A percentile compares a stretch with the other conserved stretches of the same genome.
Conservation (phyloP, 257 asterid species). For the Parsonsia alboflavescens region DNA sequence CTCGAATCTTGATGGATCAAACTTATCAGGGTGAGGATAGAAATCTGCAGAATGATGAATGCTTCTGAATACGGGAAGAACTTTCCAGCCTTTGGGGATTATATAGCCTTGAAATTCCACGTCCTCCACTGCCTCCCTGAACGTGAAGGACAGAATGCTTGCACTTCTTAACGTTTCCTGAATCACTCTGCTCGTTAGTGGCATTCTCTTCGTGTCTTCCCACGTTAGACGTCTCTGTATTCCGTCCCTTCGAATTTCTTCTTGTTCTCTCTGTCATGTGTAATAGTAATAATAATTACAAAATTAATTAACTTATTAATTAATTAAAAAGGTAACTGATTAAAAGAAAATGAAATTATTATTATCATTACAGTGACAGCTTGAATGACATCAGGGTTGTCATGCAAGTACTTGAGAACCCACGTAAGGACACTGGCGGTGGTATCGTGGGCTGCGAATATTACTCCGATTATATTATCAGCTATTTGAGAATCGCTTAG, state of each 20-base stretch:
- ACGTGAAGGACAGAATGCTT: slow-evolving; percentile 63
- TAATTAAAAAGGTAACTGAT: too few species aligned
- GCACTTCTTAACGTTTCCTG: slow-evolving; percentile 70
- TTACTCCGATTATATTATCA: slow-evolving; percentile 63
- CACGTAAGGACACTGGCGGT: slow-evolving; percentile 69
- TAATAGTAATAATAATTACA: neutral
- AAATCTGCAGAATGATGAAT: slow-evolving; percentile 58
- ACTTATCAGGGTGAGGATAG: slow-evolving; percentile 59
- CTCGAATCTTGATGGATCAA: slow-evolving; percentile 77
- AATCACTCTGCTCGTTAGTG: slow-evolving; percentile 50
- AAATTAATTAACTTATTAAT: too few species aligned
- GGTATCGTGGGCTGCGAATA: slow-evolving; percentile 77
- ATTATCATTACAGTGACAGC: slow-evolving; percentile 39
- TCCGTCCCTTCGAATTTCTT: slow-evolving; percentile 30
- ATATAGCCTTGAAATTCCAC: slow-evolving; percentile 58
- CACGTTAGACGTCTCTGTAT: slow-evolving; percentile 46
- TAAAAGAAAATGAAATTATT: too few species aligned
- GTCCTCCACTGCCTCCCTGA: slow-evolving; percentile 69
- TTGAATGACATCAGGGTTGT: slow-evolving; percentile 29
- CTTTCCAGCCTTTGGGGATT: slow-evolving; percentile 82
- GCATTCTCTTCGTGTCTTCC: slow-evolving; percentile 65
- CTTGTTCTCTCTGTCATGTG: slow-evolving; percentile 53
- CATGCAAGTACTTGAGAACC: slow-evolving; percentile 66
- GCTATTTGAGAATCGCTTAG: slow-evolving; percentile 57
- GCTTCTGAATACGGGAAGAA: slow-evolving; percentile 67